phyloP scores from a whole-genome alignment of 306 rosid species.

The Hylodesmum podocarpum region DNA sequence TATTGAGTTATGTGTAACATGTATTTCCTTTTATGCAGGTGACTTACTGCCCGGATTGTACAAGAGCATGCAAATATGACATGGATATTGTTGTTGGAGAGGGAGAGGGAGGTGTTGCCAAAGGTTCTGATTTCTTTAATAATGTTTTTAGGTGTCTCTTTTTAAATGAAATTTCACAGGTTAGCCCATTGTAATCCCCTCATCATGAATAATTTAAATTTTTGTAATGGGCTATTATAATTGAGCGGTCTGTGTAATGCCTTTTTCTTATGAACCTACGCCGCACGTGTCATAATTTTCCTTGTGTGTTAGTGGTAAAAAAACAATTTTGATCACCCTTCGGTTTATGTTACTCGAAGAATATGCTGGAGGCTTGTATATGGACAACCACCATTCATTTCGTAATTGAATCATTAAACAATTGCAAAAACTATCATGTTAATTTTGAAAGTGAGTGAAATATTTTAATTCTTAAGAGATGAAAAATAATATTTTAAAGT shows the following conservation, averaged over 20 bases:
- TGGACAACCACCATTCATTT: neutral
- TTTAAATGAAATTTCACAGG: slow-evolving; percentile 68
- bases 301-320: neutral
- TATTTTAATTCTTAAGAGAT: no score
- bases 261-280: neutral
- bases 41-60: slow-evolving; percentile 96
- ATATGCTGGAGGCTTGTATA: neutral
- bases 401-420: neutral
- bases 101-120: slow-evolving; percentile 54
- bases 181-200: slow-evolving; percentile 50
- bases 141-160: slow-evolving; percentile 81
- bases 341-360: neutral
- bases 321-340: slow-evolving; percentile 1
- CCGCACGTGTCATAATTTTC: neutral
- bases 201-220: neutral
- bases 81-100: slow-evolving; percentile 53
- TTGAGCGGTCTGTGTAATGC: neutral
- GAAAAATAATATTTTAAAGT: no score
- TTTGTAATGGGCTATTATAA: neutral
- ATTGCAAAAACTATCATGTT: no score
- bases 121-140: slow-evolving; percentile 66
- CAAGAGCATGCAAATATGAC: slow-evolving; percentile 87
- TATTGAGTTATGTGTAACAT: neutral
- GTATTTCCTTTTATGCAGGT: slow-evolving; percentile 50
- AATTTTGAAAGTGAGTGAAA: no score